Evolutionary conservation across 1,284 basidiomycete species (phyloP), one percentile per base, ranked within the genome.

Genomic region (Earliella scabrosa): DNA sequence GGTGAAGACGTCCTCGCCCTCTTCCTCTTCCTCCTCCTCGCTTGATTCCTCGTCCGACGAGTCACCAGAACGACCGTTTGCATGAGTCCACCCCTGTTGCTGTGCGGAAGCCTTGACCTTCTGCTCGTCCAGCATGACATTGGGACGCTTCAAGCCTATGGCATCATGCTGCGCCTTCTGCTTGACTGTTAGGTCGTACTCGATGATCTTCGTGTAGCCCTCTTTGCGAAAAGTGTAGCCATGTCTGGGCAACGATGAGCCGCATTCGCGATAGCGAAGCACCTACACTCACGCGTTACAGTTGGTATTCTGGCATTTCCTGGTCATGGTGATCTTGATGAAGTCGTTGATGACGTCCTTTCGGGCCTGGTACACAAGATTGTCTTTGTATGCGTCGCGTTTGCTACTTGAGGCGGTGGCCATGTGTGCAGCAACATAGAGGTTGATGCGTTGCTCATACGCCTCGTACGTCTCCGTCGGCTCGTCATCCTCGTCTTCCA

Each of bases 221-320:
- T 99, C 97, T 72, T 96, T 98, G 56, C 96, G 88, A 74, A 94
- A 93, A 0, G 92, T 92, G 68, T 93, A 94, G 2, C 82, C 87
- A 66, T 83, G 76, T n/a, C 95, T 97, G 64, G 3, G n/a, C 9
- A 5, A 3, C 10, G 2, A 11, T 47, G 34, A 48, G 31, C 13
- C 21, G 20, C 40, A 49, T 18, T 9, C 20, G 27, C 18, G n/a
- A 23, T 6, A 16, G 20, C n/a, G 5, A 8, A 26, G 8, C 48
- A 36, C 10, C 9, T 7, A 51, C 32, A 87, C 93, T 78, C 73
- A 96, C 90, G 90, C 93, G 55, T 78, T 79, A 75, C 97, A 99
- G 55, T 82, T 81, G 1, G 77, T 73, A 60, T 89, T 90, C 50
- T 84, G 81, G 71, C 97, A 99, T 66, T 85, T 91, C 68, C 84